Evolutionary conservation across 208 protist genomes (phyloP), one percentile per base, ranked within the genome.

Genomic region (Spongospora subterranea): DNA sequence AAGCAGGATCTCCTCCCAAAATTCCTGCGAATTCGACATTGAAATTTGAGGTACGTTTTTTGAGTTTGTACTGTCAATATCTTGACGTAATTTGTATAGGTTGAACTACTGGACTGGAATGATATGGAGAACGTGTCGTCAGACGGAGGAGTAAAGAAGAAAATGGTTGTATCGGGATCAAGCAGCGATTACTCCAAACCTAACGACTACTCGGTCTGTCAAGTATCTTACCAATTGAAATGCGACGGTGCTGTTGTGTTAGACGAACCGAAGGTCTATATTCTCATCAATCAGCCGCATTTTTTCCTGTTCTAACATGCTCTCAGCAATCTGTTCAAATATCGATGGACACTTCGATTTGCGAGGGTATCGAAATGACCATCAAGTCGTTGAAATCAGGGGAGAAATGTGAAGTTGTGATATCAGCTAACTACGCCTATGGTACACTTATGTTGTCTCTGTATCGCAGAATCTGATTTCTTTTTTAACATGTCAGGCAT

Each of bases 1-100:
- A 0, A 20, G 0, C 0, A 1, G 93, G 93, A n/a, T 90, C 88
- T 1, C 90, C 90, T 64, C 88, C 92, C 38, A 91, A 88, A 35
- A 94, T 94, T 64, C 93, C 93, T 45, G 60, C 29, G n/a, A 46
- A 64, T 1, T 90, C 93, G 0, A 93, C 92, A 39, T 88, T 94
- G 0, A 50, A 91, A 0, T 94, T 93, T 35, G 93, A 94, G 77
- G 90, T 94, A 13, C 64, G 88, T 64, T 20, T 35, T 13, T 60
- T 40, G 0, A 45, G 24, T 29, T 20, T 6, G 13, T 88, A 6
- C 13, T 60, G 88, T n/a, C 6, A 64, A 29, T n/a, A 20, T 13
- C 13, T 46, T 11, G 1, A n/a, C 6, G 88, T 29, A 50, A 20
- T 40, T 35, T 89, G 1, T 6, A 0, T 46, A 89, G 88, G 39